Percentiles rank a stretch among this genome's conserved stretches.
Conservation (phyloP, 176 grass and related monocot species). For the Oryza meyeriana region DNA sequence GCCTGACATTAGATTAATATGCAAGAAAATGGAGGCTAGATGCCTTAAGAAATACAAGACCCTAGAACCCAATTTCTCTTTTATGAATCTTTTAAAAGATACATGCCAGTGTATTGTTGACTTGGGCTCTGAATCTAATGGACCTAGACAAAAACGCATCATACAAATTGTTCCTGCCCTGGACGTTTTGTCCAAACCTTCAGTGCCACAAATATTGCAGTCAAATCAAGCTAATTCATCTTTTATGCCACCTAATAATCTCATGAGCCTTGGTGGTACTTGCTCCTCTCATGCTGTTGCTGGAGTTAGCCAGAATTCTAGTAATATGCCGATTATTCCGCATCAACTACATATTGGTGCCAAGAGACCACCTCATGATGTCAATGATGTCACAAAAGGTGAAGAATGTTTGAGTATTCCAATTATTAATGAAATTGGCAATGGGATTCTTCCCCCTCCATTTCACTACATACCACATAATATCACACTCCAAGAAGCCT, state of each 20-base stretch:
- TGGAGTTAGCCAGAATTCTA: constrained; percentile 26
- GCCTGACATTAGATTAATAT: constrained; percentile 54
- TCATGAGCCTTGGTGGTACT: constrained; percentile 16
- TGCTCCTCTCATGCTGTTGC: constrained; percentile 1
- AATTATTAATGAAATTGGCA: constrained; percentile 37
- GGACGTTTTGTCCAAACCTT: constrained; percentile 28
- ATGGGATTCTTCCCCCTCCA: constrained; percentile 49
- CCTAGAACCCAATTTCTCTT: constrained; percentile 63
- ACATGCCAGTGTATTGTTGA: constrained; percentile 63
- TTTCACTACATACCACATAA: constrained; percentile 83
- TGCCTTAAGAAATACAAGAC: constrained; percentile 61
- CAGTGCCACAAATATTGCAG: constrained; percentile 2
- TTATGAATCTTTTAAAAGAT: constrained; percentile 64
- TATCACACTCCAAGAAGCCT: constrained; percentile 57
- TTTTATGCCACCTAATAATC: constrained; percentile 10
- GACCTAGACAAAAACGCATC: constrained; percentile 28
- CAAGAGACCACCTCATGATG: constrained; percentile 47
- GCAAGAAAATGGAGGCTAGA: constrained; percentile 61
- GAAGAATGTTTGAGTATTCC: constrained; percentile 70
- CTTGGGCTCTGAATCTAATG: constrained; percentile 44
- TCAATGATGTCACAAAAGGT: constrained; percentile 76
- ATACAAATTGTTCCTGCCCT: constrained; percentile 38
- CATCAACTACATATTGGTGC: background rate
- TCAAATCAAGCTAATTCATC: constrained; percentile 25
- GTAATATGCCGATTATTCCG: constrained; percentile 33